These are phyloP conservation scores for Fusarium sp. DNA, from an alignment of 2,329 filamentous ascomycete genomes.

Conservation along the genomic window DNA sequence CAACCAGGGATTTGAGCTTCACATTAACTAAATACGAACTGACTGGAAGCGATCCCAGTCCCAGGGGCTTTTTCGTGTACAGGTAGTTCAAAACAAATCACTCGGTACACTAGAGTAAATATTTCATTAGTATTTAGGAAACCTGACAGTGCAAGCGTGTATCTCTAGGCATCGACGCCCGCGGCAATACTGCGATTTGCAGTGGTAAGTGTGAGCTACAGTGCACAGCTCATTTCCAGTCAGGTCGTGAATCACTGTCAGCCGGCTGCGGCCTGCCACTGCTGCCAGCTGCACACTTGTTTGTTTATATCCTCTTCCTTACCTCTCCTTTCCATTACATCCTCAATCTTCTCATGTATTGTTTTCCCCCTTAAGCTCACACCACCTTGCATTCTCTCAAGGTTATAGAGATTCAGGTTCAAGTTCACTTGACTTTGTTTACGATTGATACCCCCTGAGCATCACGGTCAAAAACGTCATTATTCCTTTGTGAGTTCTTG, in stretches of 20 bases:
- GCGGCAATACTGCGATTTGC: not conserved
- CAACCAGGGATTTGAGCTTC: not conserved
- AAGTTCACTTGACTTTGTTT: too few relatives aligned
- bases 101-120: accelerated
- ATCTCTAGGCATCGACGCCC: not conserved
- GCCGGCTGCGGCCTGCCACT: not conserved
- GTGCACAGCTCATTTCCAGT: too few relatives aligned
- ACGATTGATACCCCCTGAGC: too few relatives aligned
- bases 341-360: not conserved
- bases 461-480: too few relatives aligned
- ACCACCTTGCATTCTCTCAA: too few relatives aligned
- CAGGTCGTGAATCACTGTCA: not conserved
- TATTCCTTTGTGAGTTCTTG: too few relatives aligned
- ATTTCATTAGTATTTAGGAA: not conserved
- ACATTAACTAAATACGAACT: not conserved
- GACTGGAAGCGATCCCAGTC: not conserved
- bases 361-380: too few relatives aligned
- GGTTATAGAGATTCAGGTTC: too few relatives aligned
- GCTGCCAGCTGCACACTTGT: not conserved
- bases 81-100: not conserved
- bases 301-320: not conserved
- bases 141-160: not conserved
- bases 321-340: not conserved
- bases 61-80: accelerated
- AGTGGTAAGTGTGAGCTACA: not conserved